Conservation (phyloP, 352 stramenopile genomes). For the Globisporangium mamillatum region DNA sequence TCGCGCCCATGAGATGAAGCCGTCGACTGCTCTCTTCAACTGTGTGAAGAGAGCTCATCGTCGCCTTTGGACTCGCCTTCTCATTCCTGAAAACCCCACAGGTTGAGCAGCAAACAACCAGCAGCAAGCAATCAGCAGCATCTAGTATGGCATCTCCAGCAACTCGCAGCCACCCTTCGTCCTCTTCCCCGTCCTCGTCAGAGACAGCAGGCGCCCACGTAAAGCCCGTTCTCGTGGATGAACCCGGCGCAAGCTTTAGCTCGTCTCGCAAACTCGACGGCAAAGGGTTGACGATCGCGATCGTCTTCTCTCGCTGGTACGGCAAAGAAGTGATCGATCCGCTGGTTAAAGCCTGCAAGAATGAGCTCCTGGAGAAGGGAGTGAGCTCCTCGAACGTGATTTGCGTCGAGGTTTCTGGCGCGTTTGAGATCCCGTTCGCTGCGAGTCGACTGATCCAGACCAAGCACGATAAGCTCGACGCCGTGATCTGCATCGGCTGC, state of each 20-base stretch:
- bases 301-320: constrained; percentile 69
- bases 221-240: not conserved
- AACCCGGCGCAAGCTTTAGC: not conserved
- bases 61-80: not conserved
- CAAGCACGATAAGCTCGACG: constrained; percentile 86
- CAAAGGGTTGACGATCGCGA: constrained; percentile 39
- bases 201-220: not conserved
- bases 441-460: constrained; percentile 78
- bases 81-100: no score
- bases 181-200: not conserved
- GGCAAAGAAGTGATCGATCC: constrained; percentile 43
- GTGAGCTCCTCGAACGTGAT: constrained; percentile 46
- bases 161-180: not conserved
- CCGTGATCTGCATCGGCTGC: constrained; percentile 93
- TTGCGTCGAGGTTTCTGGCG: constrained; percentile 84
- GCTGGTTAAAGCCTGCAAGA: constrained; percentile 45
- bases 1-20: not conserved
- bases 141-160: constrained; percentile 6
- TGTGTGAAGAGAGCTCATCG: not conserved
- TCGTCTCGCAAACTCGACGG: constrained; percentile 9
- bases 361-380: constrained; percentile 56
- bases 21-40: not conserved
- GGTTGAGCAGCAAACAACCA: no score
- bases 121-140: not conserved
- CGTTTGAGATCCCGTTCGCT: constrained; percentile 95